Evolutionary conservation across 176 grass and related monocot genomes (phyloP), one percentile per base, ranked within the genome.

Genomic region (Ampelocalamus luodianensis): DNA sequence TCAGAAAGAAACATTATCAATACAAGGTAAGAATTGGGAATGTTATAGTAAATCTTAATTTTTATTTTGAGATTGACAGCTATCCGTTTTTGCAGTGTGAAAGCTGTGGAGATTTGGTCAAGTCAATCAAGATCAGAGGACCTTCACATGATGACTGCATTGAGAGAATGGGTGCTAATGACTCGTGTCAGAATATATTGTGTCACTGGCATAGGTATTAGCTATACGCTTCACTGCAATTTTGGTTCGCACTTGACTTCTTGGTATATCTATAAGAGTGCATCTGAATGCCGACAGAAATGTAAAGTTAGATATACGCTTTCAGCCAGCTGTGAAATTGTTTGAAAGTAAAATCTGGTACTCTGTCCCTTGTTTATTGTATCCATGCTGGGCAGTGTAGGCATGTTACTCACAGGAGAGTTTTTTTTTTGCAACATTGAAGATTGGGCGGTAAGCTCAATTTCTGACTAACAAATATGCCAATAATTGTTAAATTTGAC

Each of bases 181-280:
- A 37, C 27, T 83, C 10, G 1, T 92, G 90, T 86, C 68, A 64
- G 32, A 88, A 83, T 79, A 46, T 45, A 37, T 74, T 48, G n/a
- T 92, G 90, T 73, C 85, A 78, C 16, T 88, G 82, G 88, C 88
- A 92, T 65, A 92, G 92, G 92, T 94, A 93, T 83, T 49, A 70
- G 45, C 15, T 66, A 44, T 71, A 83, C 14, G 24, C 38, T 72
- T 81, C 74, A 61, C 37, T 83, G 74, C 68, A 74, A 59, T 46
- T 65, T 66, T 61, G 10, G 70, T 26, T 62, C 14, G 6, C 73
- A 6, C 10, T 56, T 65, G 34, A 67, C 22, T 77, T 72, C 22
- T 78, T 44, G 27, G 59, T 60, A 74, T 50, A 56, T 16, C 42
- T 44, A 17, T 61, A 80, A 50, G 2, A 18, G 40, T 54, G 34